phyloP scores from a whole-genome alignment of 345 rosid genomes.

The Salix koriyanagi region DNA sequence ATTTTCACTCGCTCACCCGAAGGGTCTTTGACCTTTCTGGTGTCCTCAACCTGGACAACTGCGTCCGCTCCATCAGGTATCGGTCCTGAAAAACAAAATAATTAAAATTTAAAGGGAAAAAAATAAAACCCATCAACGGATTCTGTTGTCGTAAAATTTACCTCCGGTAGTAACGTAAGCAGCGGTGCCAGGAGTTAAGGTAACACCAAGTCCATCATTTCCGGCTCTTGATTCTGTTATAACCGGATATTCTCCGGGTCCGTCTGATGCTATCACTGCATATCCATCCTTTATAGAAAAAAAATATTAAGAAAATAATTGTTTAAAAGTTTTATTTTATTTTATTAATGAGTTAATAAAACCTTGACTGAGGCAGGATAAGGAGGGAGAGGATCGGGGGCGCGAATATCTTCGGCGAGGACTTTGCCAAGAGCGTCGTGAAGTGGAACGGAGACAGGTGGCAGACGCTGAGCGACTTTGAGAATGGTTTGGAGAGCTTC shows the following conservation, averaged over 20 bases:
- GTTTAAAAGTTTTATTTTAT: not conserved
- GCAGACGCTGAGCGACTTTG: conserved; percentile 49
- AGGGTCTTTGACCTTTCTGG: conserved; percentile 40
- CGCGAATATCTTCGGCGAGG: conserved; percentile 72
- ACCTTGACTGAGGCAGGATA: conserved; percentile 93
- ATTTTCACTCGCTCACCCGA: conserved; percentile 55
- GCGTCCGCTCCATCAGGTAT: conserved; percentile 98
- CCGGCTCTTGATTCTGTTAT: conserved; percentile 96
- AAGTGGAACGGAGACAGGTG: conserved; percentile 50
- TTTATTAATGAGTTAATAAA: no score
- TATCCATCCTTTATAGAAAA: conserved; percentile 71
- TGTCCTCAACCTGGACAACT: conserved; percentile 94
- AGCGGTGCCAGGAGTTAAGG: conserved; percentile 80
- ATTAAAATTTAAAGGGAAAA: not conserved
- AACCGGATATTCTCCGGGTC: conserved; percentile 86
- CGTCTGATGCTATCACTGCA: conserved; percentile 90
- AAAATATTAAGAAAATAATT: not conserved
- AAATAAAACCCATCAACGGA: not conserved
- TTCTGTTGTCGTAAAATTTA: conserved; percentile 3
- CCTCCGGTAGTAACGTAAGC: conserved; percentile 99
- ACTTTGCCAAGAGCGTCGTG: conserved; percentile 75
- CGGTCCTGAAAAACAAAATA: conserved; percentile 48
- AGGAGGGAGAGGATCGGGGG: conserved; percentile 91
- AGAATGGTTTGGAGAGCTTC: conserved; percentile 67
- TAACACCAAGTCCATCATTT: conserved; percentile 79